Percentiles rank a stretch among this genome's conserved stretches.
Evolutionary conservation across 2,329 filamentous ascomycete species (phyloP).

Genomic region (Cryphonectria naterciae): DNA sequence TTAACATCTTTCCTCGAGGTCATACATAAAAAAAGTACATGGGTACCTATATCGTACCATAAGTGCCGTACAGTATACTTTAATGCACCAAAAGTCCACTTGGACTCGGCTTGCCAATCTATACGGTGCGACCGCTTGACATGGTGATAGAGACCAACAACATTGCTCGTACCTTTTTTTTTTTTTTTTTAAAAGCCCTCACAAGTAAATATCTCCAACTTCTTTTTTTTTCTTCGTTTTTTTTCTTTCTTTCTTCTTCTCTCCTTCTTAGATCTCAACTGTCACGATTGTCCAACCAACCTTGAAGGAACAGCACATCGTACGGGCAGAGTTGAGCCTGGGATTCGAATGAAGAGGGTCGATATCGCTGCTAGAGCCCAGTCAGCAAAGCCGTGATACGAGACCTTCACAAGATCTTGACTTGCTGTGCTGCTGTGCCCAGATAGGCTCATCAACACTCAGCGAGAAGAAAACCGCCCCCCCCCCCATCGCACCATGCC

Average conservation of each 20-base stretch:
- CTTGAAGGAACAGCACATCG: not conserved
- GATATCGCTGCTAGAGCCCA: not conserved
- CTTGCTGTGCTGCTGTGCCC: not conserved
- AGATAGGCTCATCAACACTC: not conserved
- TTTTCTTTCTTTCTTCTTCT: too few relatives aligned
- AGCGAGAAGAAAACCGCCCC: too few relatives aligned
- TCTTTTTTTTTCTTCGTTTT: not conserved
- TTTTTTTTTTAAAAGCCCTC: not conserved
- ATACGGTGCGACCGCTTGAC: not conserved
- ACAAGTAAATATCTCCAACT: not conserved
- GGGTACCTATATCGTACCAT: constrained; percentile 9
- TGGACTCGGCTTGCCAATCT: not conserved
- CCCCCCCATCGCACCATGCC: not conserved
- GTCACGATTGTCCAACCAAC: not conserved
- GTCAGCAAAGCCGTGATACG: not conserved
- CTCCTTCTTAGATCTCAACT: not conserved
- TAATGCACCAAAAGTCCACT: not conserved
- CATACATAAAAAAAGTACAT: not conserved
- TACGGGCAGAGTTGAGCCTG: not conserved
- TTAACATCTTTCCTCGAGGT: not conserved
- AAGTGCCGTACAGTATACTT: not conserved
- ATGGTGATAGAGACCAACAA: not conserved
- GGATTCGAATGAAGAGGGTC: not conserved
- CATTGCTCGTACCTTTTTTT: not conserved
- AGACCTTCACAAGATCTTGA: not conserved